These are phyloP conservation scores for Irineochytrium annulatum DNA, from an alignment of 192 early-diverging fungal genomes.

Conservation along the genomic window DNA sequence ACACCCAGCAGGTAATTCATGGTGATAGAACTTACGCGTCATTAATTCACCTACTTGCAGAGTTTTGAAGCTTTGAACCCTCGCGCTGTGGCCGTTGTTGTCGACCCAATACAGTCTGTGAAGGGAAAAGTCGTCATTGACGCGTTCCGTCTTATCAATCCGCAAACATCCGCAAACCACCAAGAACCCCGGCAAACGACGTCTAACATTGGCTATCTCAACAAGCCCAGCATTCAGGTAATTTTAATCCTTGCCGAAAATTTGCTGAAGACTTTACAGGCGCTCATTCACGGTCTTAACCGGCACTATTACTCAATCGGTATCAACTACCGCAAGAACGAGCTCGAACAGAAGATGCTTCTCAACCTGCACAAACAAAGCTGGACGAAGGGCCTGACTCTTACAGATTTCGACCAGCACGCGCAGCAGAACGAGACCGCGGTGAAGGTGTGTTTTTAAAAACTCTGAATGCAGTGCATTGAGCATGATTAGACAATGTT, in stretches of 20 bases:
- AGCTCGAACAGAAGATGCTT: slow-evolving; percentile 99
- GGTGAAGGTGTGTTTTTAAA: slow-evolving; percentile 71
- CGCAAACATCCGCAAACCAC: slow-evolving; percentile 74
- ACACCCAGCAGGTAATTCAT: slow-evolving; percentile 85
- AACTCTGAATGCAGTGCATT: no score
- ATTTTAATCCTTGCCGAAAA: not conserved
- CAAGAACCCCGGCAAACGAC: slow-evolving; percentile 98
- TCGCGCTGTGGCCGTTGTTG: slow-evolving; percentile 94
- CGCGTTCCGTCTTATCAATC: slow-evolving; percentile 95
- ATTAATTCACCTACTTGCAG: slow-evolving; percentile 29
- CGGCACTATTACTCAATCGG: slow-evolving; percentile 99
- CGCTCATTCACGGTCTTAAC: slow-evolving; percentile 96
- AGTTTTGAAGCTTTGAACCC: slow-evolving; percentile 91
- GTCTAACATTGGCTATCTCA: slow-evolving; percentile 96
- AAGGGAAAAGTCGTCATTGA: slow-evolving; percentile 99
- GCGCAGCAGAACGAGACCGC: slow-evolving; percentile 76
- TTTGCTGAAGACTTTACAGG: slow-evolving; percentile 39
- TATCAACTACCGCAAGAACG: slow-evolving; percentile 99
- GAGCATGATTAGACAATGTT: slow-evolving; percentile 70
- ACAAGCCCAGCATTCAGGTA: slow-evolving; percentile 94
- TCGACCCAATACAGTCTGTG: slow-evolving; percentile 99
- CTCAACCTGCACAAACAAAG: slow-evolving; percentile 98
- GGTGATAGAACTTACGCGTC: no score
- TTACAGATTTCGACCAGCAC: slow-evolving; percentile 80
- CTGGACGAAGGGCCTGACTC: slow-evolving; percentile 92